phyloP scores from a whole-genome alignment of 75 land plant species.

The Ceratopteris richardii region DNA sequence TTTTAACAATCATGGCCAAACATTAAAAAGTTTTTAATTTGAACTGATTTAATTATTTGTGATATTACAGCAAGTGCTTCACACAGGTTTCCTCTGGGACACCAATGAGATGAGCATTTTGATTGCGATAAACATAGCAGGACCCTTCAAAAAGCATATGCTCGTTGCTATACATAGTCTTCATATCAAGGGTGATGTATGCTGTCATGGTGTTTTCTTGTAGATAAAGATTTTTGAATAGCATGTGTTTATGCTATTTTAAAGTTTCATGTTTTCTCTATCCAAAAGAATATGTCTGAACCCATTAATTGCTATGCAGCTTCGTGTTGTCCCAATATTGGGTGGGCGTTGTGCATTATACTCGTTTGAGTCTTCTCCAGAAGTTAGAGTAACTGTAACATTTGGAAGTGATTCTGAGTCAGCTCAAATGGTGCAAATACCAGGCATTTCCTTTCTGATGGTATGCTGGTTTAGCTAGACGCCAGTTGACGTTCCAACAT shows the following conservation, averaged over 20 bases:
- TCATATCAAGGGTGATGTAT: constrained; percentile 92
- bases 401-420: constrained; percentile 81
- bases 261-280: background rate
- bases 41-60: too few relatives aligned
- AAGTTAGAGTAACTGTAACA: constrained; percentile 71
- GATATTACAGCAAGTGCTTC: constrained; percentile 37
- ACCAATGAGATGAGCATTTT: constrained; percentile 86
- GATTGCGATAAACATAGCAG: constrained; percentile 66
- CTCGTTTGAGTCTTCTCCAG: constrained; percentile 83
- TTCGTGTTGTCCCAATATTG: constrained; percentile 67
- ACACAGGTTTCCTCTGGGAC: constrained; percentile 88
- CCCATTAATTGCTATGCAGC: constrained; percentile 28
- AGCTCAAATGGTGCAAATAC: constrained; percentile 77
- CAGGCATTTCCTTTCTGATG: constrained; percentile 89
- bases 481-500: background rate
- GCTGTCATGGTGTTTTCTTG: too few relatives aligned
- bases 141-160: constrained; percentile 67
- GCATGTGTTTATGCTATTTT: too few relatives aligned
- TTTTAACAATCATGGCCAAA: too few relatives aligned
- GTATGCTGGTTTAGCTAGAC: constrained; percentile 22
- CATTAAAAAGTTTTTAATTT: too few relatives aligned
- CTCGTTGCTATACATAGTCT: constrained; percentile 75
- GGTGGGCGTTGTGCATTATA: constrained; percentile 80
- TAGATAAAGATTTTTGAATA: too few relatives aligned
- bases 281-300: background rate